Evolutionary conservation across 257 asterid genomes (phyloP).

Genomic region (Petunia secreta): DNA sequence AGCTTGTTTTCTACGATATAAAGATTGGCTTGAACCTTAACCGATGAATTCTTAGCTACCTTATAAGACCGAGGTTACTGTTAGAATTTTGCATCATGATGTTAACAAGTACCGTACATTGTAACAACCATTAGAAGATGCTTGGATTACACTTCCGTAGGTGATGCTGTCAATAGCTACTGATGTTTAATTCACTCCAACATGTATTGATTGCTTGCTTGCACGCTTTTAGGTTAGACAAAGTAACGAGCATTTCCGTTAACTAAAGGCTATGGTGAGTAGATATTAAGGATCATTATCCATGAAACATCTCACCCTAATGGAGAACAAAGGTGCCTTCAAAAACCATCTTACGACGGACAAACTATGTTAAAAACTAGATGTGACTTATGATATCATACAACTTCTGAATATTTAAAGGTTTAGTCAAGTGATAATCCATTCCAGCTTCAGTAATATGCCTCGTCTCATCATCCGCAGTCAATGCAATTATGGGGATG

Average conservation of each 20-base stretch:
- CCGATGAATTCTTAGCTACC: neutral
- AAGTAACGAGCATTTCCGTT: neutral
- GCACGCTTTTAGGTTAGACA: no score
- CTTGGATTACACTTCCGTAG: no score
- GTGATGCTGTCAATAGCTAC: neutral
- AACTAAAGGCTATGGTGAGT: neutral
- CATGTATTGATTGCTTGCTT: no score
- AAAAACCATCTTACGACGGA: no score
- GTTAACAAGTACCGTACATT: neutral
- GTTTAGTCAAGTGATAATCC: constrained; percentile 67
- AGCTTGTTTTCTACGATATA: neutral
- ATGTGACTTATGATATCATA: neutral
- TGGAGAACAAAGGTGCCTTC: no score
- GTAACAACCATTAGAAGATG: no score
- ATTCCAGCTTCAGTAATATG: constrained; percentile 60
- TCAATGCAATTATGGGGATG: constrained; percentile 63
- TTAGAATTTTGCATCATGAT: neutral
- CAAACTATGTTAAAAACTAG: neutral
- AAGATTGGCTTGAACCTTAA: neutral
- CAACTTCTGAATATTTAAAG: constrained; percentile 32
- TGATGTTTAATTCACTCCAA: no score
- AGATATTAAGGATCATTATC: no score
- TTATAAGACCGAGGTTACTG: no score
- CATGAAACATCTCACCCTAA: no score
- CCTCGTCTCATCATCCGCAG: constrained; percentile 52